Evolutionary conservation across 495 filamentous ascomycete species (phyloP).

Genomic region (Penicillium chermesinum): DNA sequence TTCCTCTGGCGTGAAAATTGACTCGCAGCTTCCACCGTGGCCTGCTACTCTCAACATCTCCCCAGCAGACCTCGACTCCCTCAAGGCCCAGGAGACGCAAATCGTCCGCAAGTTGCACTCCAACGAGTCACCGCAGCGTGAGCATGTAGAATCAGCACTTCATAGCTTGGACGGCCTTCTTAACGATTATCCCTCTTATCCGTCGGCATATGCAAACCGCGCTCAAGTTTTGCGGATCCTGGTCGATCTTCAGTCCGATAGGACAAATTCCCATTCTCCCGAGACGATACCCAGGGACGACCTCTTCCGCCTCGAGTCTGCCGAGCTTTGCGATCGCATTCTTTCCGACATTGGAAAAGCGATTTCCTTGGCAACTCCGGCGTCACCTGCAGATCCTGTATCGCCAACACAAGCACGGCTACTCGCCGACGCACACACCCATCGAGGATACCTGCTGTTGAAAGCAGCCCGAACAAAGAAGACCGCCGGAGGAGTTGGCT

Average conservation of each 20-base stretch:
- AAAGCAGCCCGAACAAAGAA: constrained; percentile 51
- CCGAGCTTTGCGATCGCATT: constrained; percentile 28
- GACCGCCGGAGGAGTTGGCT: not conserved
- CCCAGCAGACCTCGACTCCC: constrained; percentile 12
- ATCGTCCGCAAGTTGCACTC: constrained; percentile 28
- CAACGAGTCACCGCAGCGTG: constrained; percentile 9
- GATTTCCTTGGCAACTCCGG: constrained; percentile 60
- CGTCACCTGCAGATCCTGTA: constrained; percentile 43
- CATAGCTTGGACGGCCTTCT: constrained; percentile 50
- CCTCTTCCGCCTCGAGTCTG: constrained; percentile 18
- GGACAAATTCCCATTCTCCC: not conserved
- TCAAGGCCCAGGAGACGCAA: constrained; percentile 26
- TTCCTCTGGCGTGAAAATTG: constrained; percentile 46
- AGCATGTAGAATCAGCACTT: constrained; percentile 29
- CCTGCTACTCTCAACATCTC: constrained; percentile 37
- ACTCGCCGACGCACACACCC: constrained; percentile 67
- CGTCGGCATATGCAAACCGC: constrained; percentile 70
- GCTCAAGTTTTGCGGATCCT: constrained; percentile 63
- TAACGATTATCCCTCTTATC: constrained; percentile 57
- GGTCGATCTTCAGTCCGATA: constrained; percentile 15
- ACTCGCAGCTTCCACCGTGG: constrained; percentile 54
- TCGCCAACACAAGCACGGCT: constrained; percentile 57
- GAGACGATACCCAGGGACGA: constrained; percentile 10
- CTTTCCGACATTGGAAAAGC: constrained; percentile 60
- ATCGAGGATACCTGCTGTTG: constrained; percentile 67